These are phyloP conservation scores for Crithidia sp. DNA, from an alignment of 208 protist species.

Conservation along the genomic window DNA sequence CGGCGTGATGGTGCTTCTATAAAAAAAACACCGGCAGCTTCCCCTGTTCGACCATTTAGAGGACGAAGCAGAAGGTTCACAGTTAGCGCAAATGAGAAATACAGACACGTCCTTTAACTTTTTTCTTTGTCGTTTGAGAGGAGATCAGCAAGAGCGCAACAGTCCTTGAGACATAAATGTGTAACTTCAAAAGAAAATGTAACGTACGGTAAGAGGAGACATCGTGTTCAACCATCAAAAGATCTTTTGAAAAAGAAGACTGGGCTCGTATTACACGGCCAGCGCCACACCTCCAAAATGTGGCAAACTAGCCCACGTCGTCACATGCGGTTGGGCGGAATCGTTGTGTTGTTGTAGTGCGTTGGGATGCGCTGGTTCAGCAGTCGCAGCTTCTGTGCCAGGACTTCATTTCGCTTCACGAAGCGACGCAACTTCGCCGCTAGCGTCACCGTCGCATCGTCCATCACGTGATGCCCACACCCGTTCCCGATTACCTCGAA, in stretches of 20 bases:
- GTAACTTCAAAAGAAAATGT: background rate
- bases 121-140: background rate
- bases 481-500: conserved; percentile 84
- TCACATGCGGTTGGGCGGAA: conserved; percentile 31
- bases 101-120: background rate
- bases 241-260: background rate
- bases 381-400: conserved; percentile 54
- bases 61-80: no score
- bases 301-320: background rate
- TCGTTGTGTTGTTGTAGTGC: conserved; percentile 44
- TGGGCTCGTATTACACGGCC: no score
- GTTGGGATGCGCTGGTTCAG: conserved; percentile 23
- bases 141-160: background rate
- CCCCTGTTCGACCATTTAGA: no score
- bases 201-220: no score
- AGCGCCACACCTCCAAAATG: no score
- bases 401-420: conserved; percentile 51
- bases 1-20: no score
- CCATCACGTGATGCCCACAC: conserved; percentile 93
- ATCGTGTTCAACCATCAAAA: no score
- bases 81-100: no score
- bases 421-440: conserved; percentile 68
- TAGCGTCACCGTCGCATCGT: conserved; percentile 77
- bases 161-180: background rate
- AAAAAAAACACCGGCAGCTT: no score